phyloP scores from a whole-genome alignment of 2,329 filamentous ascomycete genomes.

The Lachnellula willkommii region DNA sequence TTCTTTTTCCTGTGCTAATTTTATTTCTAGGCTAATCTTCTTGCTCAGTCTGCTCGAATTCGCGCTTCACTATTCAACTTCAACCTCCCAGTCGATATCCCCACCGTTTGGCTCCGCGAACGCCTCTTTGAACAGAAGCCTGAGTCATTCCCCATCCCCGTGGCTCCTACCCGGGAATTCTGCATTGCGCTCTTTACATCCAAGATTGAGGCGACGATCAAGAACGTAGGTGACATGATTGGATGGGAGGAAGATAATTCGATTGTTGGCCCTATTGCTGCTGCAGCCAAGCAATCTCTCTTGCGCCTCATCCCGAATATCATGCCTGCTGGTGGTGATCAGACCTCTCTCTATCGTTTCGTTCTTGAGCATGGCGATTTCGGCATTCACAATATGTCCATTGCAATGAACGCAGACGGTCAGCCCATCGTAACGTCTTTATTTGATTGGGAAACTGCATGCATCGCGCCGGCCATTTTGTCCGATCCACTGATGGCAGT shows the following conservation, averaged over 20 bases:
- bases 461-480: slow-evolving; percentile 30
- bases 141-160: slow-evolving; percentile 17
- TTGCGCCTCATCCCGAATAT: slow-evolving; percentile 25
- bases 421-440: slow-evolving; percentile 27
- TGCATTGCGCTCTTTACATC: slow-evolving; percentile 21
- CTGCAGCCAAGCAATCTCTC: slow-evolving; percentile 26
- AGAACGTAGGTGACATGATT: slow-evolving; percentile 25
- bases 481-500: slow-evolving; percentile 21
- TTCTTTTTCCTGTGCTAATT: slow-evolving; percentile 3
- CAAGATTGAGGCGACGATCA: slow-evolving; percentile 28
- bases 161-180: slow-evolving; percentile 27
- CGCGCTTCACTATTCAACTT: slow-evolving; percentile 8
- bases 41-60: slow-evolving; percentile 5
- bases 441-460: slow-evolving; percentile 29
- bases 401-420: slow-evolving; percentile 16
- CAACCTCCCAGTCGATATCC: slow-evolving; percentile 3
- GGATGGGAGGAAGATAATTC: slow-evolving; percentile 22
- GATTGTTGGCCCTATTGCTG: slow-evolving; percentile 6
- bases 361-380: slow-evolving; percentile 34
- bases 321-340: slow-evolving; percentile 9
- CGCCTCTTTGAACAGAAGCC: slow-evolving; percentile 25
- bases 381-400: slow-evolving; percentile 32
- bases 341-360: slow-evolving; percentile 26
- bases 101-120: slow-evolving; percentile 19
- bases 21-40: neutral